Evolutionary conservation across 768 basidiomycete species (phyloP).

Genomic region (Suillus weaverae): DNA sequence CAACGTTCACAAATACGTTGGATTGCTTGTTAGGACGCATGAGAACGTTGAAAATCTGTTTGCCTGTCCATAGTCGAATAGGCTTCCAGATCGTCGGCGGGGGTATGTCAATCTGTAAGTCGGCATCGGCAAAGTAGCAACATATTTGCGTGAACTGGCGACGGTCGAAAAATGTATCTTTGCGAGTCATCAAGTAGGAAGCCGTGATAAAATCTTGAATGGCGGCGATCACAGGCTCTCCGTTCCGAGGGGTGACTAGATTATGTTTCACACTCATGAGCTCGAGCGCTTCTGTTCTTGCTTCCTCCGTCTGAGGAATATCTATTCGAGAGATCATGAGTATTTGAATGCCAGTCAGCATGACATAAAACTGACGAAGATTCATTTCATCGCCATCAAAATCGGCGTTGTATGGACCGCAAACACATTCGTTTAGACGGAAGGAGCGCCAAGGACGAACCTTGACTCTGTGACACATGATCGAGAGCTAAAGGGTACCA

Average conservation of each 20-base stretch:
- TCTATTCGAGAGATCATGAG: conserved; percentile 47
- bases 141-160: conserved; percentile 96
- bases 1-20: conserved; percentile 88
- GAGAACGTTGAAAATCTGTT: conserved; percentile 96
- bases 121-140: conserved; percentile 89
- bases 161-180: conserved; percentile 91
- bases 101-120: conserved; percentile 91
- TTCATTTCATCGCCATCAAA: conserved; percentile 99
- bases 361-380: conserved; percentile 62
- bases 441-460: conserved; percentile 97
- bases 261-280: conserved; percentile 98
- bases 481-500: conserved; percentile 67
- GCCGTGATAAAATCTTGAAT: conserved; percentile 99
- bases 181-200: conserved; percentile 90
- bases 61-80: conserved; percentile 92
- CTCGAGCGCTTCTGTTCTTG: conserved; percentile 93
- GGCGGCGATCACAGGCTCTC: conserved; percentile 98
- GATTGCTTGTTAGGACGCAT: conserved; percentile 91
- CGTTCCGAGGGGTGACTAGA: conserved; percentile 96
- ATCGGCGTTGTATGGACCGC: conserved; percentile 98
- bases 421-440: conserved; percentile 97
- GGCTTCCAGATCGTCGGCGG: conserved; percentile 96
- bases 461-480: conserved; percentile 98
- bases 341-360: not conserved
- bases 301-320: conserved; percentile 98